Base-by-base conservation (phyloP, 805 yeast species). In the Candida ascalaphidarum region DNA sequence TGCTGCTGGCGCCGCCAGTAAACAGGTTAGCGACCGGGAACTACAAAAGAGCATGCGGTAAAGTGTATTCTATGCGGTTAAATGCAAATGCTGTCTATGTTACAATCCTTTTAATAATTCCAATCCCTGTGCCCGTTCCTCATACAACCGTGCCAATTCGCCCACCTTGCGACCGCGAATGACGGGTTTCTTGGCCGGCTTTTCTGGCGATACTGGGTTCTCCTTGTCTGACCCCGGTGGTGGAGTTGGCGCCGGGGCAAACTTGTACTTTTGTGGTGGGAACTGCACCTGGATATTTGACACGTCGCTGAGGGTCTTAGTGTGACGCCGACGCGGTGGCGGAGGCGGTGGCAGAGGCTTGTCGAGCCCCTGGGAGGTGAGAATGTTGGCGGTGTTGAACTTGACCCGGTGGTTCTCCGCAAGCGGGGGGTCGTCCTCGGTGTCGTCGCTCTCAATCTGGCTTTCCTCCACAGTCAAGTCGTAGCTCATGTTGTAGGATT, bases 71-170 rank as follows among this genome's bases (percentile, higher is more conserved):
- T n/a, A n/a, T n/a, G n/a, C n/a, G n/a, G n/a, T n/a, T n/a, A n/a
- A n/a, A n/a, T n/a, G n/a, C n/a, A n/a, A n/a, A n/a, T n/a, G n/a
- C n/a, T n/a, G n/a, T n/a, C n/a, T n/a, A n/a, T n/a, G n/a, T n/a
- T 40, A 48, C 46, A 55, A 41, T 14, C 44, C 42, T 25, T 37
- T 44, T 21, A 57, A 37, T 14, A 62, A 40, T 30, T 60, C 63
- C 27, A 60, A 41, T 2, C 65, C 69, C 31, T 60, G 53, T 4
- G 58, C 46, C 37, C 79, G 56, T 43, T 77, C 82, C 43, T 78
- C 86, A 38, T 72, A 78, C 22, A 77, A 49, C 33, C 65, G 68
- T 2, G 84, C 80, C 33, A 78, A 54, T 42, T 71, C 76, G 9
- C 75, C 71, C 2, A 78, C 84, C 48, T 71, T 73, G 29, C 70